phyloP scores from a whole-genome alignment of 2,329 filamentous ascomycete species.

The Arthrinium puccinioides region DNA sequence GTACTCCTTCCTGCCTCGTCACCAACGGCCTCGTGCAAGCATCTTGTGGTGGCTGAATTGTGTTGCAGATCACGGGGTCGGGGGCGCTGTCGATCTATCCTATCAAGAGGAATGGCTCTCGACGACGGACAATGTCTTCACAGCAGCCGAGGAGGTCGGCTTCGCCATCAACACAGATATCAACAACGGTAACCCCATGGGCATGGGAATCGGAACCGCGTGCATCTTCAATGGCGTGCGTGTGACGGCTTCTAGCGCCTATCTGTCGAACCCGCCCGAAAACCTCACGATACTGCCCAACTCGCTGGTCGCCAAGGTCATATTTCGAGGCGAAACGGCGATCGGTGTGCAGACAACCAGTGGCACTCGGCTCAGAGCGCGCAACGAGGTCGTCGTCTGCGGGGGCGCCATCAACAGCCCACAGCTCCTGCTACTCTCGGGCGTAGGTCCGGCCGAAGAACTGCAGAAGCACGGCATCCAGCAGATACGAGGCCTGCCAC shows the following conservation, averaged over 20 bases:
- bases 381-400: slow-evolving; percentile 18
- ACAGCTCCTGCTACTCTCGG: slow-evolving; percentile 20
- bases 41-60: not conserved
- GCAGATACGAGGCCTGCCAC: slow-evolving; percentile 13
- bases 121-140: slow-evolving; percentile 7
- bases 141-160: slow-evolving; percentile 10
- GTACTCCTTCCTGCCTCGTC: slow-evolving; percentile 8
- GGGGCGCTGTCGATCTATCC: slow-evolving; percentile 12
- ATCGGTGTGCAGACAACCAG: slow-evolving; percentile 6
- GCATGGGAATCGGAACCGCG: slow-evolving; percentile 14
- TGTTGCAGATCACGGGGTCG: slow-evolving; percentile 11
- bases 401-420: slow-evolving; percentile 19
- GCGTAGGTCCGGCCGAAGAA: slow-evolving; percentile 16
- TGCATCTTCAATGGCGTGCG: slow-evolving; percentile 28
- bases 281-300: slow-evolving; percentile 9
- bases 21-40: not conserved
- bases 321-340: slow-evolving; percentile 13
- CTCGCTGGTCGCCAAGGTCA: slow-evolving; percentile 7
- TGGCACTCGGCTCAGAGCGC: slow-evolving; percentile 6
- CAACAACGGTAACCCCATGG: slow-evolving; percentile 13
- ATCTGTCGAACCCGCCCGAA: slow-evolving; percentile 5
- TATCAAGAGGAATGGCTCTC: slow-evolving; percentile 11
- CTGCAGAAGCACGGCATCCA: slow-evolving; percentile 14
- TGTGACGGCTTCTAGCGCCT: slow-evolving; percentile 31
- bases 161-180: slow-evolving; percentile 10